Evolutionary conservation across 192 early-diverging fungal species (phyloP), one percentile per base, ranked within the genome.

Genomic region (Phlyctochytrium arcticum): DNA sequence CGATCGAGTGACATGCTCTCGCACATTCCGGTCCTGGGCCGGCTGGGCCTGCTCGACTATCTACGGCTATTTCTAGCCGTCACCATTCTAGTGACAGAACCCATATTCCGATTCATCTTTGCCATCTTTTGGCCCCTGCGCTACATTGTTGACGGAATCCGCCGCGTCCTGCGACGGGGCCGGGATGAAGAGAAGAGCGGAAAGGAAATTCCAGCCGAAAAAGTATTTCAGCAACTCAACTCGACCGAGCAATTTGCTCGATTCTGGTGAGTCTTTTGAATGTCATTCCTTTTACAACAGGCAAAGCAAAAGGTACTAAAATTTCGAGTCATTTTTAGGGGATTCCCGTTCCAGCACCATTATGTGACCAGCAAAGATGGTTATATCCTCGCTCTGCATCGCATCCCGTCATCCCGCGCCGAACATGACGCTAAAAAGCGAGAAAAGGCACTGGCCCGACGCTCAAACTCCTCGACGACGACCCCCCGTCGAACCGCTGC

Each of bases 321-420:
- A n/a, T 42, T 23, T 53, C 17, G 26, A 23, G 8, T 36, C 17
- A 15, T 48, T 23, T 19, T 15, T 68, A 90, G 92, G 89, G 82
- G 84, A n/a, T 94, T 90, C 62, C 86, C 84, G 8, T 75, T 88
- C 46, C 86, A 97, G 39, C 87, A 92, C 44, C 92, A 97, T 68
- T 70, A 93, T 35, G 89, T 92, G 6, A 81, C 84, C 10, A 94
- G 92, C 10, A 83, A 82, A 58, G 94, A 97, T 51, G 87, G 89
- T 26, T 97, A 90, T 68, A 74, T 95, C 2, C 77, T 97, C 7
- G 87, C 90, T 29, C 76, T 89, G 4, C 92, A 94, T 59, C 82
- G 92, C 35, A 88, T 96, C 26, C 89, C 90, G 0, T 76, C 75
- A 29, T 68, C 53, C 21, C 39, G 26, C 50, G 63, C 47, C 5